These are phyloP conservation scores for Aspergillus puulaauensis DNA, from an alignment of 2,329 filamentous ascomycete genomes.

Conservation along the genomic window DNA sequence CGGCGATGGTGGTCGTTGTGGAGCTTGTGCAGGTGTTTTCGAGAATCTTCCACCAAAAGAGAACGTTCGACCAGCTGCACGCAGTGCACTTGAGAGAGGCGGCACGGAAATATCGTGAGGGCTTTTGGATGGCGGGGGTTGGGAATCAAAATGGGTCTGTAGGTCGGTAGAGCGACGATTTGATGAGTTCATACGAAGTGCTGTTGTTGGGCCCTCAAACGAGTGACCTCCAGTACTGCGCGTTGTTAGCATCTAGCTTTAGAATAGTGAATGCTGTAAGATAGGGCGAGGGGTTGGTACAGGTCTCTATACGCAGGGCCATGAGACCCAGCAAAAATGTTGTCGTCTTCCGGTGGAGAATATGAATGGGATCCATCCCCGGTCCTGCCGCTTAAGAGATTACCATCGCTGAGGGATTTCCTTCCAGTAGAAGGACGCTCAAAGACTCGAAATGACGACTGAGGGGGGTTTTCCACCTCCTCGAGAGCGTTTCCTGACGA, in stretches of 20 bases:
- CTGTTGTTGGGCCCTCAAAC: conserved; percentile 49
- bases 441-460: conserved; percentile 55
- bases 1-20: conserved; percentile 24
- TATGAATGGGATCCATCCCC: conserved; percentile 36
- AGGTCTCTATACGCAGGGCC: conserved; percentile 34
- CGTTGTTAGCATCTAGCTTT: conserved; percentile 16
- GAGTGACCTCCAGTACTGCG: conserved; percentile 43
- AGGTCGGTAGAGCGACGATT: conserved; percentile 57
- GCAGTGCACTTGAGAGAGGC: conserved; percentile 42
- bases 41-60: conserved; percentile 51
- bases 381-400: conserved; percentile 32
- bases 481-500: conserved; percentile 56
- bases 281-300: conserved; percentile 27
- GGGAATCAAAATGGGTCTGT: conserved; percentile 39
- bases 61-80: conserved; percentile 52
- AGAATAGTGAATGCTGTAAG: not conserved
- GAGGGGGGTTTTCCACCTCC: conserved; percentile 40
- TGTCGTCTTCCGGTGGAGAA: conserved; percentile 37
- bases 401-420: conserved; percentile 46
- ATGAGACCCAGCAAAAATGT: conserved; percentile 39
- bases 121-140: conserved; percentile 37
- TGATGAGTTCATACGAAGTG: conserved; percentile 54
- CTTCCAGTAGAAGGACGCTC: conserved; percentile 48
- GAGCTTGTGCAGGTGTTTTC: conserved; percentile 26
- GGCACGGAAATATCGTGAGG: conserved; percentile 44